phyloP scores from a whole-genome alignment of 257 asterid genomes.

The Anisodus acutangulus region DNA sequence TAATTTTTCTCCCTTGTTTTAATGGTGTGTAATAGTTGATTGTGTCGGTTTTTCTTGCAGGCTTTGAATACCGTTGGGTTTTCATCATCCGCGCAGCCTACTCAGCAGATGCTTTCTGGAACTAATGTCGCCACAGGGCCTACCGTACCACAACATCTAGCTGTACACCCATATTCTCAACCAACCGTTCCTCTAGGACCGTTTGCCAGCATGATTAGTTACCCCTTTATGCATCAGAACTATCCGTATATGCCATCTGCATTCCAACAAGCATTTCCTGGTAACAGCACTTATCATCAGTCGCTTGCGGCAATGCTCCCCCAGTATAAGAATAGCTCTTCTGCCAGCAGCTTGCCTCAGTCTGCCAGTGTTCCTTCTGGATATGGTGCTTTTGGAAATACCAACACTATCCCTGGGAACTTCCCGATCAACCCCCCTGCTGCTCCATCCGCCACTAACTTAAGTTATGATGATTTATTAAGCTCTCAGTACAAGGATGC shows the following conservation, averaged over 20 bases:
- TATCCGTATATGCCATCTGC: conserved; percentile 77
- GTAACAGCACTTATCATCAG: conserved; percentile 67
- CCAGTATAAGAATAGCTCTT: conserved; percentile 60
- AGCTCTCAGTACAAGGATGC: conserved; percentile 76
- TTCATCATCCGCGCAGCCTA: conserved; percentile 62
- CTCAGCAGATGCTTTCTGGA: conserved; percentile 61
- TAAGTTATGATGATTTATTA: conserved; percentile 69
- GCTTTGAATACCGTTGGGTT: conserved; percentile 35
- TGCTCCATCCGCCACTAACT: conserved; percentile 57
- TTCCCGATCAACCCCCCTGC: conserved; percentile 68
- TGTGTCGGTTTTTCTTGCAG: conserved; percentile 17
- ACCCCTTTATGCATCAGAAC: conserved; percentile 72
- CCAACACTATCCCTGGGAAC: conserved; percentile 62
- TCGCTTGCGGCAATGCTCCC: conserved; percentile 72
- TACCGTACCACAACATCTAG: conserved; percentile 70
- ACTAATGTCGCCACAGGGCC: conserved; percentile 61
- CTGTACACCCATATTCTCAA: conserved; percentile 76
- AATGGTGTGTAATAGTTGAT: conserved; percentile 25
- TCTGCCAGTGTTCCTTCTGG: conserved; percentile 77
- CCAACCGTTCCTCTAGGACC: conserved; percentile 66
- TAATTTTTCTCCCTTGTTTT: conserved; percentile 14
- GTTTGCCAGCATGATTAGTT: conserved; percentile 67
- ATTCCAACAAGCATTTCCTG: conserved; percentile 74
- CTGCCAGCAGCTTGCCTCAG: conserved; percentile 73
- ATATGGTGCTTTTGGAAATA: conserved; percentile 61